Evolutionary conservation across 2,329 filamentous ascomycete genomes (phyloP), one percentile per base, ranked within the genome.

Genomic region (Sphaerostilbella broomeana): DNA sequence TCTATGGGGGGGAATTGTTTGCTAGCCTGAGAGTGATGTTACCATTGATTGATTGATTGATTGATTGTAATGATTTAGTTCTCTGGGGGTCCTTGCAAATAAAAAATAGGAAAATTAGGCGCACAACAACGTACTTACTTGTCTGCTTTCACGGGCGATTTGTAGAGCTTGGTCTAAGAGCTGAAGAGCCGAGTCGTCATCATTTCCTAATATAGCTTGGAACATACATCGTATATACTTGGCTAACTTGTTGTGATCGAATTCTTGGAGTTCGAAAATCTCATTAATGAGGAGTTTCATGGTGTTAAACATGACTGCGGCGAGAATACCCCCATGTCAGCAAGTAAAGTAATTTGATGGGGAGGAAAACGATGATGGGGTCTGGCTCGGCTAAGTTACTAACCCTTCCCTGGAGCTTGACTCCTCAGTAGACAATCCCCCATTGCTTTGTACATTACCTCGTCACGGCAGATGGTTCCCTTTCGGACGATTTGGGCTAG

Each of bases 191-290:
- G 79, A 59, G 1, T 59, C 58, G 15, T 77, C 70, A 32, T 79
- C 71, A 4, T 72, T 64, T 2, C 73, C 64, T 1, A 88, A 61
- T 0, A 82, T 73, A 1, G 78, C 67, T 45, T 84, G 81, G 47
- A 90, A 84, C 2, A 92, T 68, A 50, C 84, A 88, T 1, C 86
- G 77, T 31, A 90, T 74, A 65, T 92, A 94, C 51, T 82, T 83
- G 6, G 84, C 75, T 1, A 94, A 65, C 49, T 77, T 79, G 1
- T 58, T 54, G 4, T 68, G 67, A 45, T 82, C 71, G 30, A 80
- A 77, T 1, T 59, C 52, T 13, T 78, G 70, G 1, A 79, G 59
- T 1, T 60, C 66, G 60, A 77, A 82, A 13, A 83, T 79, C 33
- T 78, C 67, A 51, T 85, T 83, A 52, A 92, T 75, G 43, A 89